Evolutionary conservation across 2,329 filamentous ascomycete genomes (phyloP), one percentile per base, ranked within the genome.

Genomic region (Teratosphaeria destructans): DNA sequence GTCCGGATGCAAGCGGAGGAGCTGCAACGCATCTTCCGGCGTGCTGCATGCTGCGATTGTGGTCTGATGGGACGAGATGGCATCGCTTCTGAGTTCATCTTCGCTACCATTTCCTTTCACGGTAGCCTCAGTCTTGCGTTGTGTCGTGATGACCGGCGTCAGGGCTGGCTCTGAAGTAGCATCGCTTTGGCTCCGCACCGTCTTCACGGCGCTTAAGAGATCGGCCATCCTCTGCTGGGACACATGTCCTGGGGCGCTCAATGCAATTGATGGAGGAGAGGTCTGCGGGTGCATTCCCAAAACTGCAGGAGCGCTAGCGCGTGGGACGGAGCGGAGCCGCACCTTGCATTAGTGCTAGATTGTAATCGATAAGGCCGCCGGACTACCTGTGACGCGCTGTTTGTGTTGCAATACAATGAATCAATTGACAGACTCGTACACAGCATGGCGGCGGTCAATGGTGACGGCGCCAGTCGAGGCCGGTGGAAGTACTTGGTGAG

Each of bases 401-500:
- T 49, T 1, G 43, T 23, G 19, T 23, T 19, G 7, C 19, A 6
- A n/a, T 5, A 8, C 16, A 16, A 11, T 49, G 1, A 10, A 49
- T n/a, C 19, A 23, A 1, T 49, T 10, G 4, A 39, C 3, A 39
- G 37, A 16, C 16, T 11, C 12, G 11, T n/a, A 1, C 19, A 23
- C 43, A 23, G 23, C 12, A 49, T 49, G 43, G 43, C 43, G 43
- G 43, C 43, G n/a, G 43, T 49, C 16, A 49, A 23, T n/a, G 16
- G 43, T 62, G 63, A 16, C 52, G 29, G 26, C 26, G 35, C 14
- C 23, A 32, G 47, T 14, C 34, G 23, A 35, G 61, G 61, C 29
- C 63, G 64, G 60, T 69, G 91, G 91, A 86, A 84, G 73, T 87
- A 95, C 72, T 82, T 97, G 60, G 85, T 49, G 16, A 26, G 43